Percentiles rank a stretch among this genome's conserved stretches.
These are phyloP conservation scores for Cercophora sp. DNA, from an alignment of 495 filamentous ascomycete species.

Conservation along the genomic window DNA sequence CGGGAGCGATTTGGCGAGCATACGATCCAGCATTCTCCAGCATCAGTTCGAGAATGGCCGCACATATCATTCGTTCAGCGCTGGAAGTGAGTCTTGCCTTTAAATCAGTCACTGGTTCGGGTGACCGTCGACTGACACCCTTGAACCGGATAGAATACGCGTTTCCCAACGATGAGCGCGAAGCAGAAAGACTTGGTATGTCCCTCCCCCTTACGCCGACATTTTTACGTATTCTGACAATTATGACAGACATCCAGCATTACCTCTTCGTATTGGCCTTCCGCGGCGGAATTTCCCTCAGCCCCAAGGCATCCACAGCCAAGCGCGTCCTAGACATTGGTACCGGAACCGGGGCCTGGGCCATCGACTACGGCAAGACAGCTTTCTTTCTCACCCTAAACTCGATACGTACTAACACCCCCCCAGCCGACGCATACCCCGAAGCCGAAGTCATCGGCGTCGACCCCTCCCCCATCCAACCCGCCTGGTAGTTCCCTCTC, in stretches of 20 bases:
- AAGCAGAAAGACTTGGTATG: background rate
- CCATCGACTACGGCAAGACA: constrained; percentile 13
- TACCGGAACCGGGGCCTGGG: constrained; percentile 13
- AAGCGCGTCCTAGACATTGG: constrained; percentile 14
- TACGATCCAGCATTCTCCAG: no score
- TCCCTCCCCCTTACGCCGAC: background rate
- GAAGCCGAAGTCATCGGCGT: constrained; percentile 25
- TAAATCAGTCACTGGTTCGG: background rate
- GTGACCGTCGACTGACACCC: background rate
- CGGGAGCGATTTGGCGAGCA: no score
- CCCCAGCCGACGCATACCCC: constrained; percentile 7
- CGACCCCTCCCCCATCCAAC: constrained; percentile 45
- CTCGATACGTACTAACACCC: background rate
- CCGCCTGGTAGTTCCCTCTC: constrained; percentile 26
- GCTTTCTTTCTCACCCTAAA: background rate
- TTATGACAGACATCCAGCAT: constrained; percentile 1
- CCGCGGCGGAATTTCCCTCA: background rate
- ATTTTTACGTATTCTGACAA: background rate
- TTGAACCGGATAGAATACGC: background rate
- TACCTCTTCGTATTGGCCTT: background rate
- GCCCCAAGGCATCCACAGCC: constrained; percentile 1
- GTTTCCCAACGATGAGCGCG: background rate
- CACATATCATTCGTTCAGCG: constrained; percentile 3
- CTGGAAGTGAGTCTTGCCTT: background rate
- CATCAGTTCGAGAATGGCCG: constrained; percentile 9